Conservation (phyloP, 2,329 filamentous ascomycete species). For the Curvularia sp. region DNA sequence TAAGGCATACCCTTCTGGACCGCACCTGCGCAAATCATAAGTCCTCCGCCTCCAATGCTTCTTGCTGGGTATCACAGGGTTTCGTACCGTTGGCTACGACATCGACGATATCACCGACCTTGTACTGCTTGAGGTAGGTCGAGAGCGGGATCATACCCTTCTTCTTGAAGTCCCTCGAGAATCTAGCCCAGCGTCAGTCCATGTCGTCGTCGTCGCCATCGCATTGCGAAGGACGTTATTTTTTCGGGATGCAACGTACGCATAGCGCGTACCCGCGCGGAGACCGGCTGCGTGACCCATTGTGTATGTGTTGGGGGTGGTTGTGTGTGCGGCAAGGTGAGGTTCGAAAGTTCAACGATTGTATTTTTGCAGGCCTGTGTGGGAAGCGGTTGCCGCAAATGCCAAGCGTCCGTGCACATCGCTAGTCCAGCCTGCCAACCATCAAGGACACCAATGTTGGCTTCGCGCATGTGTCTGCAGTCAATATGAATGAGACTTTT, state of each 20-base stretch:
- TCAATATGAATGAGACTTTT: not conserved
- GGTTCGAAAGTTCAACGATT: conserved; percentile 13
- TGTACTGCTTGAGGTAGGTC: conserved; percentile 95
- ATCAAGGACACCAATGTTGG: not conserved
- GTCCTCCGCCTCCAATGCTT: conserved; percentile 21
- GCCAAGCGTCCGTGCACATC: conserved; percentile 3
- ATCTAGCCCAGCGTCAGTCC: conserved; percentile 54
- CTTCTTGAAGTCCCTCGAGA: conserved; percentile 92
- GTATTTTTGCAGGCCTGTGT: conserved; percentile 7
- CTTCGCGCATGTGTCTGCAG: not conserved
- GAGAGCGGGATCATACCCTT: conserved; percentile 92
- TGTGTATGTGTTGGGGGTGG: conserved; percentile 46
- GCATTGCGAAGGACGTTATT: conserved; percentile 6
- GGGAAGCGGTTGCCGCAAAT: conserved; percentile 4
- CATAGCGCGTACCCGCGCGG: conserved; percentile 54
- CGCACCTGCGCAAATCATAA: conserved; percentile 43
- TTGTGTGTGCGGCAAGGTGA: conserved; percentile 26
- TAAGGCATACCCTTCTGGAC: conserved; percentile 77
- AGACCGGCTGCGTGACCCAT: conserved; percentile 63
- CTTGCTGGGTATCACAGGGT: conserved; percentile 26
- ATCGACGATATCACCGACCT: conserved; percentile 98
- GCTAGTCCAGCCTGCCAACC: not conserved
- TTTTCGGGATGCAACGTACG: conserved; percentile 35
- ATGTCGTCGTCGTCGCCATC: conserved; percentile 11
- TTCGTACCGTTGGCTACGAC: conserved; percentile 97